Percentiles rank a stretch among this genome's conserved stretches.
These are phyloP conservation scores for Priceomyces melissophilus DNA, from an alignment of 805 yeast species.

Conservation along the genomic window DNA sequence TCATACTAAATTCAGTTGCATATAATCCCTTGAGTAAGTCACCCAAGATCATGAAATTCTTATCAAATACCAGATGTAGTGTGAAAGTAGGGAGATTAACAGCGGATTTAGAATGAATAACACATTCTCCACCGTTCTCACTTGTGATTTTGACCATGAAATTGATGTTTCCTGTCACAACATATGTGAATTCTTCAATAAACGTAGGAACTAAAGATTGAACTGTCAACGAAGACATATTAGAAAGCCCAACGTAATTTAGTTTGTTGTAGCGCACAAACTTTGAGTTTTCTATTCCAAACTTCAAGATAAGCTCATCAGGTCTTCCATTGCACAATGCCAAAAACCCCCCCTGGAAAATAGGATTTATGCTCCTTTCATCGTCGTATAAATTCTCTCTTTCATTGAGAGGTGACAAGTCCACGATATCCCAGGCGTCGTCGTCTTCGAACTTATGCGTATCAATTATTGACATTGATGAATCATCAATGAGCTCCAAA, in stretches of 20 bases:
- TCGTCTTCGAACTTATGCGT: conserved; percentile 8
- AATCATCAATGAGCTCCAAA: conserved; percentile 14
- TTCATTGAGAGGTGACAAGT: conserved; percentile 11
- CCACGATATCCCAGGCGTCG: conserved; percentile 15
- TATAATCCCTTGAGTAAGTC: conserved; percentile 18
- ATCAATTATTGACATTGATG: conserved; percentile 10
- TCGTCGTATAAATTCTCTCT: not conserved
- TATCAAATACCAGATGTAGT: conserved; percentile 3
- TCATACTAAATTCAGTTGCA: not conserved
- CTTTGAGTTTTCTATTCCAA: conserved; percentile 7
- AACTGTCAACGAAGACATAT: conserved; percentile 7
- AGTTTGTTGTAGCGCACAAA: conserved; percentile 8
- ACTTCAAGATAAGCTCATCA: conserved; percentile 9
- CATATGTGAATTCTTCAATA: conserved; percentile 8
- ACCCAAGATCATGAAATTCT: conserved; percentile 9
- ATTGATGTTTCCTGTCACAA: conserved; percentile 16
- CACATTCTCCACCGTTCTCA: conserved; percentile 7
- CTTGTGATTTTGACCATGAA: conserved; percentile 4
- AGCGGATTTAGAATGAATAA: conserved; percentile 8
- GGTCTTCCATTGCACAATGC: conserved; percentile 12
- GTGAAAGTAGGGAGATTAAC: conserved; percentile 9
- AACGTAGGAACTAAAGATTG: conserved; percentile 14
- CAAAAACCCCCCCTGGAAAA: conserved; percentile 7
- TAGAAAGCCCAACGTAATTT: conserved; percentile 10
- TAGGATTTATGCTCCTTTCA: not conserved